Conservation (phyloP, 345 rosid species). For the Diplotaxis tenuifolia region DNA sequence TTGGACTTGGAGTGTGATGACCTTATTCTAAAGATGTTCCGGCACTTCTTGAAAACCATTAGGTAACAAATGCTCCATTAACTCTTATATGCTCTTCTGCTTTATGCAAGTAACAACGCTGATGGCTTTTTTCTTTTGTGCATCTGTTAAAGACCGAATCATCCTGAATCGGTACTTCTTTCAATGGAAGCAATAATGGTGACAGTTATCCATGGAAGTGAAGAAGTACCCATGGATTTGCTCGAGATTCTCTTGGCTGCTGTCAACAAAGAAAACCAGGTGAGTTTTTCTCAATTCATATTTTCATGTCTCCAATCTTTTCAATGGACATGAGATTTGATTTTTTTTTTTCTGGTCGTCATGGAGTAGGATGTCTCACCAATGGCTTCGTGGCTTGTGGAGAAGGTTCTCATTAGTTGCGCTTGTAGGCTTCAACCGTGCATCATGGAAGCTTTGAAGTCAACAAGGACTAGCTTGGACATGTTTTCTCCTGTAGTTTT, state of each 20-base stretch:
- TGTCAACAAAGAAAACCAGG: slow-evolving; percentile 61
- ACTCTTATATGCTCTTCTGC: background rate
- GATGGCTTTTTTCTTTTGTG: slow-evolving; percentile 31
- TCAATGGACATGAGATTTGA: slow-evolving; percentile 11
- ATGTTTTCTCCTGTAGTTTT: slow-evolving; percentile 59
- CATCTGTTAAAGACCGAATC: slow-evolving; percentile 45
- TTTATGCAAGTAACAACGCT: background rate
- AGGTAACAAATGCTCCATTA: slow-evolving; percentile 36
- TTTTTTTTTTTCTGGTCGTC: background rate
- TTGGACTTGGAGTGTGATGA: slow-evolving; percentile 70
- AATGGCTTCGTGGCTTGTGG: slow-evolving; percentile 45
- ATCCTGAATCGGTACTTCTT: slow-evolving; percentile 44
- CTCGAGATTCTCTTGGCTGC: slow-evolving; percentile 60
- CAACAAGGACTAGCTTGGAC: slow-evolving; percentile 43
- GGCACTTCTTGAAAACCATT: slow-evolving; percentile 47
- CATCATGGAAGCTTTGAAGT: slow-evolving; percentile 54
- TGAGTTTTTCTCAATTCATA: slow-evolving; percentile 19
- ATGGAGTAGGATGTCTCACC: slow-evolving; percentile 51
- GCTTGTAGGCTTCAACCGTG: slow-evolving; percentile 54
- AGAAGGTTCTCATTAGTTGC: slow-evolving; percentile 56
- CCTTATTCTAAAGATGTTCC: slow-evolving; percentile 64
- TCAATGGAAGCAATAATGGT: slow-evolving; percentile 79
- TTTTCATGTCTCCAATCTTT: background rate
- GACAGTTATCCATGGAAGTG: slow-evolving; percentile 63
- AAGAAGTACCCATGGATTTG: slow-evolving; percentile 56